Conservation (phyloP, 176 grass and related monocot species). For the Avena atlantica region DNA sequence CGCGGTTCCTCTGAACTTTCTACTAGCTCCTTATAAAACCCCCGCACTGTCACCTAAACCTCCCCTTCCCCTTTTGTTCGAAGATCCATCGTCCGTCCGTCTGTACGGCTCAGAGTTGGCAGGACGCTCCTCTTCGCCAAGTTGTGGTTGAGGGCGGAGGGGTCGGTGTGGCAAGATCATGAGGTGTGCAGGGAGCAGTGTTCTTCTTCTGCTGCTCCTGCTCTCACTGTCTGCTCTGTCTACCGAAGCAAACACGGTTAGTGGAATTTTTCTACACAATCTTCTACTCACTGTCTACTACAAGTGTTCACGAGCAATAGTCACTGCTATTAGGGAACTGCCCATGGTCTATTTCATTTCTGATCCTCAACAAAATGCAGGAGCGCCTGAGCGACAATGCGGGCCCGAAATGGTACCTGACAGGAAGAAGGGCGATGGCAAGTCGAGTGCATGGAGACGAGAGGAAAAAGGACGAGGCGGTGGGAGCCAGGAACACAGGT, state of each 20-base stretch:
- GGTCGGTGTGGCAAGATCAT: conserved; percentile 17
- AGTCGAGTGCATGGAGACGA: not conserved
- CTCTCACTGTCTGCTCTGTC: conserved; percentile 43
- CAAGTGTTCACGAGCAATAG: not conserved
- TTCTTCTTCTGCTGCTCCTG: conserved; percentile 41
- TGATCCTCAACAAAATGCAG: too few species aligned
- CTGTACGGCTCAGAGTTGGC: conserved; percentile 23
- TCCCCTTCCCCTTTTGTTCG: conserved; percentile 38
- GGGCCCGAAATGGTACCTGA: conserved; percentile 42
- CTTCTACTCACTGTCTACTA: not conserved
- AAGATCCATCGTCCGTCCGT: not conserved
- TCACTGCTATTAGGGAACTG: not conserved
- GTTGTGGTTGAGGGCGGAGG: too few species aligned
- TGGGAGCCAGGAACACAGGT: conserved; percentile 48
- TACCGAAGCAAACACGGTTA: conserved; percentile 46
- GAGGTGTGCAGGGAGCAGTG: conserved; percentile 29
- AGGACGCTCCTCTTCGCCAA: not conserved
- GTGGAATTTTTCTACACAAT: not conserved
- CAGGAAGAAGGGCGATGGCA: conserved; percentile 35
- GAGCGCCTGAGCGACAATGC: not conserved
- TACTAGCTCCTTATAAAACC: conserved; percentile 50
- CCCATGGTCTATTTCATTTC: too few species aligned
- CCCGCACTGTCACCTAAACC: conserved; percentile 40
- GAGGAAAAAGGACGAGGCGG: conserved; percentile 9
- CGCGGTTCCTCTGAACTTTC: not conserved